Base-by-base conservation (phyloP, 225 moss, liverwort and hornwort genomes). In the Marchantia polymorpha region DNA sequence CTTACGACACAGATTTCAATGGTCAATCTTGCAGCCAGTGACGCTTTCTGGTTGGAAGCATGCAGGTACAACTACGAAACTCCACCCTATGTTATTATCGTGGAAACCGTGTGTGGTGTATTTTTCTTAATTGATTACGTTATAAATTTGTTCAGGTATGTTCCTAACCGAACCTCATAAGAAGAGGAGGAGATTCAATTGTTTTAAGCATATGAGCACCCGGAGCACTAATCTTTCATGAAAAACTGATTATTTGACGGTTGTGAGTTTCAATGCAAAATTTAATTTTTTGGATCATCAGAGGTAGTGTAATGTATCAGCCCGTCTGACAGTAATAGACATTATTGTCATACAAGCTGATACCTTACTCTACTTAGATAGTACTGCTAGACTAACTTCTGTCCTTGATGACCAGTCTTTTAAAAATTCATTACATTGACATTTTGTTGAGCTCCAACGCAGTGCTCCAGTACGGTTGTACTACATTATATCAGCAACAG, bases 401-500 rank as follows among this genome's bases (percentile, higher is more conserved):
- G 5, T 39, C 39, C 39, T 68, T 68, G 14, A 39, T 68, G 68
- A 39, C 13, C 16, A 39, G 7, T 39, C 69, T 7, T 69, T 20
- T 0, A 16, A 20, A 19, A 71, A 26, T 64, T 23, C 25, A 64
- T 64, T 11, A 50, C 19, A 50, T 22, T 71, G 50, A 73, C 26
- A 73, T 25, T 23, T 7, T 26, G 7, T 54, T 52, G 52, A 19
- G 11, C 12, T 26, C 49, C 72, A 61, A 23, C 89, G 86, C 82
- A 96, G 96, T 89, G 92, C 92, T 76, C 96, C 96, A 74, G 96
- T 94, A 76, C 91, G 96, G 55, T 87, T 96, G 55, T 96, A 96
- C 69, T 96, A 96, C 81, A 85, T 92, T 51, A 86, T 96, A 79
- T 96, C 96, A 80, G 74, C 87, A 59, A 90, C 88, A 82, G 96